Percentiles rank a stretch among this genome's conserved stretches.
Conservation (phyloP, 176 grass and related monocot species). For the Themeda triandra region DNA sequence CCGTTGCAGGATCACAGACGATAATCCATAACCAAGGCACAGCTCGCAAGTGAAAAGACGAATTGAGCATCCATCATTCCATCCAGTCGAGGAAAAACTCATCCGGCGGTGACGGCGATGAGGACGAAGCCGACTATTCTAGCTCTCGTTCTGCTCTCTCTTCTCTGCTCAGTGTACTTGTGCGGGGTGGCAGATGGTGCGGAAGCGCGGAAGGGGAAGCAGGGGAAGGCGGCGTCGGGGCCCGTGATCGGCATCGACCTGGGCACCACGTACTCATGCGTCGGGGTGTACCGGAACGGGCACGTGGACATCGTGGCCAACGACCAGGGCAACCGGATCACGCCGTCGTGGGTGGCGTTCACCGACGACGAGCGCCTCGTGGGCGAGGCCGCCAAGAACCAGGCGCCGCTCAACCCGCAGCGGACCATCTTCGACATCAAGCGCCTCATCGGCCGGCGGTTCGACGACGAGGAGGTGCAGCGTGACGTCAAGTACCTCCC, state of each 20-base stretch:
- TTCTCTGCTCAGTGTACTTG: constrained; percentile 7
- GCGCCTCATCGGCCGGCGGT: constrained; percentile 57
- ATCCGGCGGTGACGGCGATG: background rate
- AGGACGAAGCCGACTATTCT: background rate
- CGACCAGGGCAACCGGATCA: constrained; percentile 51
- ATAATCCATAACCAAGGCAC: background rate
- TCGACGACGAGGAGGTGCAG: constrained; percentile 75
- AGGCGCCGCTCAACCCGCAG: constrained; percentile 52
- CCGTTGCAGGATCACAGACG: background rate
- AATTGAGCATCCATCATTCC: background rate
- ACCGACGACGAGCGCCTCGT: constrained; percentile 66
- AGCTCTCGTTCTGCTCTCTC: background rate
- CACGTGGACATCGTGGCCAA: constrained; percentile 41
- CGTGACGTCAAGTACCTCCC: constrained; percentile 57
- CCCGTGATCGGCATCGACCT: constrained; percentile 41
- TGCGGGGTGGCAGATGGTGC: background rate
- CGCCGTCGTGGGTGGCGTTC: constrained; percentile 79
- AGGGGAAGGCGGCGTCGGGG: background rate
- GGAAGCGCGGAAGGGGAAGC: background rate
- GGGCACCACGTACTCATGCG: constrained; percentile 42
- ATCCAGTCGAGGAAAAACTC: background rate
- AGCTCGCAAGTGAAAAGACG: background rate
- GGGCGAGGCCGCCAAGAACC: constrained; percentile 79
- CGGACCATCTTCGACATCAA: constrained; percentile 72
- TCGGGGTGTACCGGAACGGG: constrained; percentile 52